Evolutionary conservation across 495 filamentous ascomycete genomes (phyloP).

Genomic region (Friedmanniomyces endolithicus): DNA sequence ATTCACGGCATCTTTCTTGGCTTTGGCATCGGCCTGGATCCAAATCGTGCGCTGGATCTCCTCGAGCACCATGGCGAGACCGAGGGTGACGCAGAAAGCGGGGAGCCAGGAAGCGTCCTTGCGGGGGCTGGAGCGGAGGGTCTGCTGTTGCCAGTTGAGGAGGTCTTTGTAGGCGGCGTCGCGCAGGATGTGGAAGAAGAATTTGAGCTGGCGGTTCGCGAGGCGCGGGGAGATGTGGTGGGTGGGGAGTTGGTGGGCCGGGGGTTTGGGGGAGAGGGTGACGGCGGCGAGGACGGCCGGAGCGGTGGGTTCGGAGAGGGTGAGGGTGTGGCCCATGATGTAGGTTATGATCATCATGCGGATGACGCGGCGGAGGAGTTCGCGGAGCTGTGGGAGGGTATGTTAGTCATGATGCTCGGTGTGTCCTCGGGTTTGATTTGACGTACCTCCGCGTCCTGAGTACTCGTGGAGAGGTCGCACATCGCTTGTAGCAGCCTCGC

Average conservation of each 20-base stretch:
- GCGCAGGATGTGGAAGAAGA: constrained; percentile 29
- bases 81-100: constrained; percentile 28
- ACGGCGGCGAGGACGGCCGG: constrained; percentile 17
- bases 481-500: constrained; percentile 24
- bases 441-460: constrained; percentile 25
- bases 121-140: constrained; percentile 22
- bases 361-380: constrained; percentile 25
- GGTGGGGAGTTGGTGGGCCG: constrained; percentile 4
- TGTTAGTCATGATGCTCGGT: no score
- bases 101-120: constrained; percentile 27
- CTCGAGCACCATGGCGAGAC: constrained; percentile 29
- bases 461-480: constrained; percentile 19
- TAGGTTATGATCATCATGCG: constrained; percentile 30
- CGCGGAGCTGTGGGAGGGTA: constrained; percentile 6
- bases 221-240: constrained; percentile 26
- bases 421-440: no score
- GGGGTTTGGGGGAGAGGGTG: constrained; percentile 6
- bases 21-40: constrained; percentile 25
- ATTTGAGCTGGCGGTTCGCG: constrained; percentile 33
- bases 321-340: constrained; percentile 32
- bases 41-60: constrained; percentile 30
- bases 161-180: constrained; percentile 19
- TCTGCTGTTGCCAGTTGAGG: constrained; percentile 29
- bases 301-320: constrained; percentile 23
- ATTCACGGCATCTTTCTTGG: constrained; percentile 12